Base-by-base conservation (phyloP, 345 rosid genomes). In the Orychophragmus violaceus region DNA sequence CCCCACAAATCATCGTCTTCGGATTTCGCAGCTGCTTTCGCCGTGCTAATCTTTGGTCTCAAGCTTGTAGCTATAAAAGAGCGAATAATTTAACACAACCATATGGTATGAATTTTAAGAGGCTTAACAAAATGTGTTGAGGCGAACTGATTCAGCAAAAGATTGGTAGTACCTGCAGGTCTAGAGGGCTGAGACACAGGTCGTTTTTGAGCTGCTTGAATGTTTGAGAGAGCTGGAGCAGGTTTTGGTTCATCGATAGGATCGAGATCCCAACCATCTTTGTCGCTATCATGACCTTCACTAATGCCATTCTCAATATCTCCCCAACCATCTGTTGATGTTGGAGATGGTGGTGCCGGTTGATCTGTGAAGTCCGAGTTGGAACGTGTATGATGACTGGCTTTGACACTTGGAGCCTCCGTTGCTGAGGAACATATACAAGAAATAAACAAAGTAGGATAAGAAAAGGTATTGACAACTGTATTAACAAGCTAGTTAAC, bases 271-370 rank as follows among this genome's bases (percentile, higher is more conserved):
- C 99, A 94, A 13, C 97, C 97, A 59, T 88, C 97, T 79, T 90
- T 85, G 54, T 90, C 96, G 37, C 81, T 81, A n/a, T 82, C 95
- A 55, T 77, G 84, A 33, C 77, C 90, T 74, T 83, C 96, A 57
- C 75, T 60, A 76, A 91, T 77, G 69, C 96, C 99, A 55, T 88
- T 87, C 62, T 84, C 97, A 50, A 80, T 69, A 64, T 94, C 99
- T 76, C 97, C 99, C 99, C 99, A 94, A 27, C 99, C 99, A 76
- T 94, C 97, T 1, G 96, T 87, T 75, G 97, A 94, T 58, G 97
- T 80, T 18, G 99, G 99, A 33, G 97, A 94, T 22, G 51, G 74
- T 39, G 93, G 95, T 51, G 77, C 79, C 0, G 93, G 93, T 74
- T 74, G 91, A 74, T 94, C 93, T 5, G 85, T 77, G 49, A 87